Evolutionary conservation across 495 filamentous ascomycete genomes (phyloP).

Genomic region (Aspergillus hancockii): DNA sequence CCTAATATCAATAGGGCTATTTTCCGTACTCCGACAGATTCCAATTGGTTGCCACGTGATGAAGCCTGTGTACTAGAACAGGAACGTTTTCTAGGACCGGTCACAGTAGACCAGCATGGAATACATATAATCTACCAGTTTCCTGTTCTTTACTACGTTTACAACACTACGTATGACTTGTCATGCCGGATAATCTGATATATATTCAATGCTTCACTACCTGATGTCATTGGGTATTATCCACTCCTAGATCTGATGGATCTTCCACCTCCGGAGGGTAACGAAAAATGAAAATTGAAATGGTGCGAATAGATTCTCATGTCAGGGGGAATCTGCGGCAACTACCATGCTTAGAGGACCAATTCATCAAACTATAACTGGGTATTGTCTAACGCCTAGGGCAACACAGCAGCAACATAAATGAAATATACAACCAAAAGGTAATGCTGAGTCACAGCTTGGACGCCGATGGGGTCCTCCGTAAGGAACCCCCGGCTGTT

Average conservation of each 20-base stretch:
- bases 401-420: slow-evolving; percentile 21
- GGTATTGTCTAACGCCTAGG: slow-evolving; percentile 33
- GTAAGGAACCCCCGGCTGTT: slow-evolving; percentile 9
- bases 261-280: background rate
- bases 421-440: slow-evolving; percentile 25
- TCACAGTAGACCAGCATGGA: background rate
- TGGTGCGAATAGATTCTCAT: background rate
- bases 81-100: background rate
- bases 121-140: background rate
- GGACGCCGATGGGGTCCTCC: slow-evolving; percentile 33
- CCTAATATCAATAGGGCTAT: background rate
- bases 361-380: slow-evolving; percentile 24
- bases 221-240: background rate
- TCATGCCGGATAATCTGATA: background rate
- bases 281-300: background rate
- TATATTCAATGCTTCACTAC: background rate
- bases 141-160: background rate
- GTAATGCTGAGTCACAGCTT: slow-evolving; percentile 48
- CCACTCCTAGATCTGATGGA: background rate
- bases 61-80: background rate
- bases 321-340: background rate
- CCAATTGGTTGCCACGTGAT: background rate
- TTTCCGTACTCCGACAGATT: background rate
- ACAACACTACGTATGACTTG: background rate
- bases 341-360: slow-evolving; percentile 5